Evolutionary conservation across 495 filamentous ascomycete species (phyloP).

Genomic region (Friedmanniomyces endolithicus): DNA sequence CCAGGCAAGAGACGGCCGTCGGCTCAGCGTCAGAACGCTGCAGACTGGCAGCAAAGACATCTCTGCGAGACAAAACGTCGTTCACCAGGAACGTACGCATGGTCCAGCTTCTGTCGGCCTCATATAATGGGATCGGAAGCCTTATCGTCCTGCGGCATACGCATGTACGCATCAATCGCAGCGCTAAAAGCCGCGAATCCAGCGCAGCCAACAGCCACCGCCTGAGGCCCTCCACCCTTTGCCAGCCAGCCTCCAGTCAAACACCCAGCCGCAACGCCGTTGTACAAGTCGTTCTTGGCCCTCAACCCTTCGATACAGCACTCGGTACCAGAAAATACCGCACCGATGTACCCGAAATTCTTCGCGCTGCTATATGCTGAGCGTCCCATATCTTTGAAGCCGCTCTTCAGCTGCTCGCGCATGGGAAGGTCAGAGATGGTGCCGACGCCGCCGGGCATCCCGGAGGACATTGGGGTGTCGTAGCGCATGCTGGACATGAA

Average conservation of each 20-base stretch:
- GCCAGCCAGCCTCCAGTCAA: slow-evolving; percentile 81
- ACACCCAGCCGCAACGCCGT: slow-evolving; percentile 80
- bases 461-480: slow-evolving; percentile 62
- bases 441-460: slow-evolving; percentile 44
- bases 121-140: slow-evolving; percentile 19
- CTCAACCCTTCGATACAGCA: slow-evolving; percentile 83
- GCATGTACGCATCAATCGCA: slow-evolving; percentile 84
- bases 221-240: slow-evolving; percentile 76
- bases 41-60: too few species aligned
- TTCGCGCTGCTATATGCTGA: slow-evolving; percentile 77
- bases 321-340: slow-evolving; percentile 83
- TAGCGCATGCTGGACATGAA: slow-evolving; percentile 97
- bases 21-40: too few species aligned
- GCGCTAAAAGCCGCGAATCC: slow-evolving; percentile 93
- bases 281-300: slow-evolving; percentile 86
- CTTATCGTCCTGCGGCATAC: slow-evolving; percentile 25
- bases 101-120: neutral
- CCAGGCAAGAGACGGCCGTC: too few species aligned
- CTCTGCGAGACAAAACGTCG: too few species aligned
- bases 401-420: slow-evolving; percentile 63
- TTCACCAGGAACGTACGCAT: neutral
- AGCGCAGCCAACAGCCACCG: slow-evolving; percentile 75
- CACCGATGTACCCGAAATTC: slow-evolving; percentile 87
- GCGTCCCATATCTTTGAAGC: slow-evolving; percentile 87
- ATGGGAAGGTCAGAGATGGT: slow-evolving; percentile 47